Conservation (phyloP, 805 yeast genomes). For the Teunomyces cretensis region DNA sequence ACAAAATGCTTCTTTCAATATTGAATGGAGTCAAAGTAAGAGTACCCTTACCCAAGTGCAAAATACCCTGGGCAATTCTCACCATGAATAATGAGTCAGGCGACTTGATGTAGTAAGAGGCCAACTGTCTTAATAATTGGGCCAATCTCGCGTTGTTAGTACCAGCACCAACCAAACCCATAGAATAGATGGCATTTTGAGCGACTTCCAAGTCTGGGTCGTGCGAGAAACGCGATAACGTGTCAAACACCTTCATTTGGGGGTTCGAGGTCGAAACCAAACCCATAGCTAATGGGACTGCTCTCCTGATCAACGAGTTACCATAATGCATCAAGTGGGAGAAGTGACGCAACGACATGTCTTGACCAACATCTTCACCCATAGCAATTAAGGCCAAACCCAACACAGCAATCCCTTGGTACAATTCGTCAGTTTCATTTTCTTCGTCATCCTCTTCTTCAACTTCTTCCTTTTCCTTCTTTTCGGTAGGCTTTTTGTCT, state of each 20-base stretch:
- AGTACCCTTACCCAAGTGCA: slow-evolving; percentile 96
- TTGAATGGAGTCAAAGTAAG: slow-evolving; percentile 85
- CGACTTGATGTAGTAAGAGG: slow-evolving; percentile 87
- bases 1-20: slow-evolving; percentile 80
- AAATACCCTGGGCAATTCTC: slow-evolving; percentile 90
- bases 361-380: slow-evolving; percentile 98
- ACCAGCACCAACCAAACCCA: slow-evolving; percentile 99
- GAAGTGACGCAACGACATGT: slow-evolving; percentile 95
- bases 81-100: slow-evolving; percentile 90
- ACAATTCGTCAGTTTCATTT: slow-evolving; percentile 53
- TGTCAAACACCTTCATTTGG: slow-evolving; percentile 95
- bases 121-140: slow-evolving; percentile 90
- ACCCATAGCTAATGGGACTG: slow-evolving; percentile 98
- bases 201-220: slow-evolving; percentile 94
- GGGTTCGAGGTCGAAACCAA: slow-evolving; percentile 91
- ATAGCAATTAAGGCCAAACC: slow-evolving; percentile 93
- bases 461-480: slow-evolving; percentile 24
- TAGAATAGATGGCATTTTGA: slow-evolving; percentile 88
- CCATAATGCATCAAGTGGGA: slow-evolving; percentile 98
- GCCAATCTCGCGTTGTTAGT: slow-evolving; percentile 98
- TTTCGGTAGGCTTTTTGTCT: slow-evolving; percentile 16
- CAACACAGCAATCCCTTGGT: slow-evolving; percentile 86
- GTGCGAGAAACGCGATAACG: slow-evolving; percentile 93
- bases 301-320: slow-evolving; percentile 81
- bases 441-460: slow-evolving; percentile 26